Conservation (phyloP, 208 protist species). For the Acanthamoeba polyphaga region DNA sequence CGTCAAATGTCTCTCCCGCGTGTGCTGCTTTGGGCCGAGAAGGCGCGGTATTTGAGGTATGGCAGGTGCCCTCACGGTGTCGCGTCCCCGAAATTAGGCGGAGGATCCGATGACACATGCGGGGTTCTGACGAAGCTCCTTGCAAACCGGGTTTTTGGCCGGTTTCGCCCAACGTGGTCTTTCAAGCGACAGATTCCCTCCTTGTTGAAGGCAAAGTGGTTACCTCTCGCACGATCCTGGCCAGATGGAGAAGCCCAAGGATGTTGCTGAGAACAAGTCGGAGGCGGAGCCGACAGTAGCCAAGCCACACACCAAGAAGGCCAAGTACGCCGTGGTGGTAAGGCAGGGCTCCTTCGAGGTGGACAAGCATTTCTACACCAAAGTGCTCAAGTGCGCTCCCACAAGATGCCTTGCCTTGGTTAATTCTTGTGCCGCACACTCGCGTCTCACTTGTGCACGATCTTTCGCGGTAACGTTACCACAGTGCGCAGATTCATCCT, state of each 20-base stretch:
- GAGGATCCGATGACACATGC: too few relatives aligned
- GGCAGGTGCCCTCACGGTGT: too few relatives aligned
- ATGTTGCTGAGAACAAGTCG: not conserved
- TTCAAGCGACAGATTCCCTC: not conserved
- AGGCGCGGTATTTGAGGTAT: too few relatives aligned
- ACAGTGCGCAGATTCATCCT: slow-evolving; percentile 81
- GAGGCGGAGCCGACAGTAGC: not conserved
- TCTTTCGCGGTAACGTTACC: not conserved
- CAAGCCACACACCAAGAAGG: not conserved
- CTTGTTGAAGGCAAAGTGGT: too few relatives aligned
- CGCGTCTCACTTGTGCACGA: not conserved
- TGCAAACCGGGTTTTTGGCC: not conserved
- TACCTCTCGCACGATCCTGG: not conserved
- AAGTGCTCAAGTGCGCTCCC: slow-evolving; percentile 77
- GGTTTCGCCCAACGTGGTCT: too few relatives aligned
- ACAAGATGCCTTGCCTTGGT: not conserved
- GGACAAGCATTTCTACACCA: slow-evolving; percentile 85
- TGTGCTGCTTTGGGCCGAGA: too few relatives aligned
- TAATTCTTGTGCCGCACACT: not conserved
- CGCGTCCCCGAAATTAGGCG: too few relatives aligned
- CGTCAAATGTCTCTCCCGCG: too few relatives aligned
- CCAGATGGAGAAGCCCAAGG: not conserved
- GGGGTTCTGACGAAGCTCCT: too few relatives aligned
- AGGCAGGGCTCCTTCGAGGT: slow-evolving; percentile 70
- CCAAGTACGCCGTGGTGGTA: not conserved